Evolutionary conservation across 129 eudicot species (phyloP).

Genomic region (Glebionis coronaria): DNA sequence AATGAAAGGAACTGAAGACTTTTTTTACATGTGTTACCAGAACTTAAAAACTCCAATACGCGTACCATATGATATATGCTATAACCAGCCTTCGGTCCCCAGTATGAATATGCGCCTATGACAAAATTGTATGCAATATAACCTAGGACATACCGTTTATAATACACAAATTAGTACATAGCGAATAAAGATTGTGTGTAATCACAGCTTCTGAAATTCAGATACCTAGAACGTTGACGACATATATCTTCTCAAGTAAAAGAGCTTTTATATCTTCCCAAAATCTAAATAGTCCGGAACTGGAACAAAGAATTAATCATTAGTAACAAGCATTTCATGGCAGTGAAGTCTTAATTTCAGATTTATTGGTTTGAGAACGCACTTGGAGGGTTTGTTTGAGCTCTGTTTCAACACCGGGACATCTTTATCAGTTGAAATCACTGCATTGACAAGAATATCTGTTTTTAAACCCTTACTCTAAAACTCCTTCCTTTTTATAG

Average conservation of each 20-base stretch:
- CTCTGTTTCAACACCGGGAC: conserved; percentile 16
- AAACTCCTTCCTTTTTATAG: background rate
- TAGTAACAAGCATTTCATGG: conserved; percentile 1
- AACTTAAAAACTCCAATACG: conserved; percentile 13
- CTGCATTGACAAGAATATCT: conserved; percentile 18
- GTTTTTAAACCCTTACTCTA: background rate
- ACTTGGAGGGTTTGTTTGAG: conserved; percentile 34
- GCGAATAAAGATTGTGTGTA: too few relatives aligned
- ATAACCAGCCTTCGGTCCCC: conserved; percentile 45
- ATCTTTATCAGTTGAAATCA: conserved; percentile 30
- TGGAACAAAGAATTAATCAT: background rate
- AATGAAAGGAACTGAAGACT: background rate
- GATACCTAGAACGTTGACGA: conserved; percentile 24
- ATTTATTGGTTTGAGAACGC: conserved; percentile 15
- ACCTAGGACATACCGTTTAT: conserved; percentile 11
- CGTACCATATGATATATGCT: conserved; percentile 42
- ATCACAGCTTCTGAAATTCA: too few relatives aligned
- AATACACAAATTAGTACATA: too few relatives aligned
- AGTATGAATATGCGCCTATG: conserved; percentile 40
- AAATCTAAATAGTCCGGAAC: conserved; percentile 28
- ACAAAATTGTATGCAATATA: conserved; percentile 39
- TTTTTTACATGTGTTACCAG: background rate
- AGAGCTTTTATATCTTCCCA: conserved; percentile 36
- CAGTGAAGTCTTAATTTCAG: background rate
- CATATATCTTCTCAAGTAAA: conserved; percentile 31